Conservation (phyloP, 352 stramenopile genomes). For the Globisporangium apiculatum region DNA sequence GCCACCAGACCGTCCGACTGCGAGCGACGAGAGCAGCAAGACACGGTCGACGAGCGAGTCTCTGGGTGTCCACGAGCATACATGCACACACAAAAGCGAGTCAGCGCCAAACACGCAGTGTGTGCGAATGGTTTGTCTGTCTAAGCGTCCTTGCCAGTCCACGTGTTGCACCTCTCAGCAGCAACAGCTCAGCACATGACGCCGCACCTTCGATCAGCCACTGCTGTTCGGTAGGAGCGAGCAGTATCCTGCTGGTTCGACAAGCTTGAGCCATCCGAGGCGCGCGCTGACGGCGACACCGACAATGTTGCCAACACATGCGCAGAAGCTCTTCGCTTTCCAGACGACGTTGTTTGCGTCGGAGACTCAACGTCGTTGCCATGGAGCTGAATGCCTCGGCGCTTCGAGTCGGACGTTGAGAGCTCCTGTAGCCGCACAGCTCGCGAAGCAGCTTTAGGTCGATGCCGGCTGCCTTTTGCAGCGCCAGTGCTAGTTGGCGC, state of each 20-base stretch:
- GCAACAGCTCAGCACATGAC: too few relatives aligned
- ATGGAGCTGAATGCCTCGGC: background rate
- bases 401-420: background rate
- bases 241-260: slow-evolving; percentile 30
- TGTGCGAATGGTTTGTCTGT: too few relatives aligned
- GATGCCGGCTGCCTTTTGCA: background rate
- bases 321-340: background rate
- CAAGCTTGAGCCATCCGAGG: background rate
- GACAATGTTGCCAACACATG: background rate
- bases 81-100: background rate
- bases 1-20: background rate
- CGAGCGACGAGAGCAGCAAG: slow-evolving; percentile 9
- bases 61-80: background rate
- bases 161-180: too few relatives aligned
- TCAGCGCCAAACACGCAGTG: background rate
- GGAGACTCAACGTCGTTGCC: background rate
- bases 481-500: background rate
- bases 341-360: background rate
- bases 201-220: too few relatives aligned
- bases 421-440: background rate
- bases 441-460: background rate
- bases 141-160: too few relatives aligned
- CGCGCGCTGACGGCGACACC: background rate
- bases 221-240: background rate
- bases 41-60: slow-evolving; percentile 8